A percentile compares a stretch with the other conserved stretches of the same genome.
Evolutionary conservation across 352 stramenopile genomes (phyloP).

Genomic region (Pythium oligandrum): DNA sequence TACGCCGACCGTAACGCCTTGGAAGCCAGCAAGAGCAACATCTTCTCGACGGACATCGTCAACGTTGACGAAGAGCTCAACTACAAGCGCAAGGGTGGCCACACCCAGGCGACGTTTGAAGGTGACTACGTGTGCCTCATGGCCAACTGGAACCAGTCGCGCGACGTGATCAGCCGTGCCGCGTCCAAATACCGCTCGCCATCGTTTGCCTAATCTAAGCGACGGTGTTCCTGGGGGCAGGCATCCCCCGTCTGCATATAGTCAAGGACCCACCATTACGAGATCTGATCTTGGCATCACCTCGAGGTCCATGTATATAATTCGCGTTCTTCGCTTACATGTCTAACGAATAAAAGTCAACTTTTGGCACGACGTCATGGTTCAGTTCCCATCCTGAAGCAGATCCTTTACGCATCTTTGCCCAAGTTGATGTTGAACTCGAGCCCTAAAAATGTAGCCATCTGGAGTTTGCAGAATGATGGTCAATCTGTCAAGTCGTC

Average conservation of each 20-base stretch:
- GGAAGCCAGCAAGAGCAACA: conserved; percentile 59
- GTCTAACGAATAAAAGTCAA: too few relatives aligned
- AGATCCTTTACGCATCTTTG: too few relatives aligned
- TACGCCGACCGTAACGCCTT: conserved; percentile 89
- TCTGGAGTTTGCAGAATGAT: neutral
- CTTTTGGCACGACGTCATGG: too few relatives aligned
- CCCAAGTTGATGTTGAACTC: too few relatives aligned
- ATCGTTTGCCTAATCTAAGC: conserved; percentile 52
- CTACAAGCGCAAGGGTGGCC: conserved; percentile 80
- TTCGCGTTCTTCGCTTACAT: too few relatives aligned
- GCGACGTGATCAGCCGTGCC: conserved; percentile 37
- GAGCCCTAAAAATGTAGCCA: neutral
- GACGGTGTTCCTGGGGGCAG: too few relatives aligned
- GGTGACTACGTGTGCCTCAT: conserved; percentile 84
- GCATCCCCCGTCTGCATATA: too few relatives aligned
- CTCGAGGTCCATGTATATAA: too few relatives aligned
- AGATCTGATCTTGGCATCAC: too few relatives aligned
- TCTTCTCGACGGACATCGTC: conserved; percentile 71
- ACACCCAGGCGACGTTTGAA: conserved; percentile 83
- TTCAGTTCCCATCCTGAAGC: too few relatives aligned
- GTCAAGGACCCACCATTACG: too few relatives aligned
- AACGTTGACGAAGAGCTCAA: conserved; percentile 66
- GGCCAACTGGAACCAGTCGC: conserved; percentile 64
- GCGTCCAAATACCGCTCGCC: conserved; percentile 68
- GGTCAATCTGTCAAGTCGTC: too few relatives aligned